These are phyloP conservation scores for Eragrostis curvula DNA, from an alignment of 176 grass and related monocot genomes.

Conservation along the genomic window DNA sequence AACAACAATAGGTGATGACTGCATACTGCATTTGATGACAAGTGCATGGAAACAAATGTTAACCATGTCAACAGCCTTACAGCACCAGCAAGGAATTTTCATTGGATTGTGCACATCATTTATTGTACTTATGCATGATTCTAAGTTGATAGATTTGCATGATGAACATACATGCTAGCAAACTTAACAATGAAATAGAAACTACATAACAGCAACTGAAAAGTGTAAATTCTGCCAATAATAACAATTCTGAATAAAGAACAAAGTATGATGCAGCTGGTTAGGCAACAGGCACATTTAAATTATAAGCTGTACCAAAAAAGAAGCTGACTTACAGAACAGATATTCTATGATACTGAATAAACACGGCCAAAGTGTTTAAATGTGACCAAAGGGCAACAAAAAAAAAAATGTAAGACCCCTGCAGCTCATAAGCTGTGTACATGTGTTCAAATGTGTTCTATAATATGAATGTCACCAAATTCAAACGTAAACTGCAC, in stretches of 20 bases:
- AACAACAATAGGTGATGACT: conserved; percentile 14
- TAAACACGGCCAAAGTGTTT: neutral
- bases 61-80: conserved; percentile 15
- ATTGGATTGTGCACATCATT: conserved; percentile 8
- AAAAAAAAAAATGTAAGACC: conserved; percentile 2
- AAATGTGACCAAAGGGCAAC: conserved; percentile 1
- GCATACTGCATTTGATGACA: neutral
- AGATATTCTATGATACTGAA: conserved; percentile 10
- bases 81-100: conserved; percentile 13
- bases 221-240: conserved; percentile 7
- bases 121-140: conserved; percentile 15
- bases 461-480: neutral
- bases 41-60: conserved; percentile 13
- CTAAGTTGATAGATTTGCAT: conserved; percentile 15
- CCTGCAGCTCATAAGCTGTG: conserved; percentile 13
- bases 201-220: conserved; percentile 12
- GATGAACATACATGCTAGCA: conserved; percentile 8
- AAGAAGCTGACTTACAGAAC: conserved; percentile 14
- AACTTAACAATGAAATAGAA: neutral
- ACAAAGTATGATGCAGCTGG: conserved; percentile 13
- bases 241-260: conserved; percentile 11
- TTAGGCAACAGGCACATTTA: conserved; percentile 15
- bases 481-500: conserved; percentile 22
- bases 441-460: neutral
- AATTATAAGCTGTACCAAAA: conserved; percentile 6